A percentile compares a stretch with the other conserved stretches of the same genome.
phyloP scores from a whole-genome alignment of 2,329 filamentous ascomycete species.

The Colletotrichum simmondsii region DNA sequence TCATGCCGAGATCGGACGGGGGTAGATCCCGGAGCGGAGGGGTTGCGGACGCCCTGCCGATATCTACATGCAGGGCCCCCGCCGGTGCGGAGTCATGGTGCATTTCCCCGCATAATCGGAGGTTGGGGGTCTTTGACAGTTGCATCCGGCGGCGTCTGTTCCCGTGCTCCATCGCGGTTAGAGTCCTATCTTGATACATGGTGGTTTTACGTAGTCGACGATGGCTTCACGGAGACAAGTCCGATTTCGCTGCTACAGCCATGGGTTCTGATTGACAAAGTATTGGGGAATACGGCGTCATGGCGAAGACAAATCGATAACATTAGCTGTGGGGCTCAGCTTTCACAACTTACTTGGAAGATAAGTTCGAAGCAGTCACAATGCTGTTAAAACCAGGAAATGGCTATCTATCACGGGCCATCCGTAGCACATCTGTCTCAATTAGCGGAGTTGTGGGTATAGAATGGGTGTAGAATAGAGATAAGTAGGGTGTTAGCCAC shows the following conservation, averaged over 20 bases:
- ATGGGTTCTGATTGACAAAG: background rate
- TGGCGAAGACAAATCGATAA: background rate
- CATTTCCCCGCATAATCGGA: constrained; percentile 13
- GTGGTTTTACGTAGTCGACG: background rate
- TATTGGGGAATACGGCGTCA: background rate
- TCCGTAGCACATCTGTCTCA: background rate
- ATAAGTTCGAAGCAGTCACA: background rate
- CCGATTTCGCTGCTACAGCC: background rate
- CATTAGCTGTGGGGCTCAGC: background rate
- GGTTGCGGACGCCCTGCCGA: constrained; percentile 13
- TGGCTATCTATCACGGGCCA: background rate
- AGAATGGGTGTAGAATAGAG: background rate
- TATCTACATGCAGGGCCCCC: constrained; percentile 8
- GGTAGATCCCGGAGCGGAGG: constrained; percentile 13
- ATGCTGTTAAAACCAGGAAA: background rate
- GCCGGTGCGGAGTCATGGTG: background rate
- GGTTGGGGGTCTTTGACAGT: background rate
- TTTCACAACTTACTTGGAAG: background rate
- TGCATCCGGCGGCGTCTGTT: constrained; percentile 1
- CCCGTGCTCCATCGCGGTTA: background rate
- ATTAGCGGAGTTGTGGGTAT: background rate
- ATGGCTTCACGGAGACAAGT: background rate
- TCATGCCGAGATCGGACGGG: constrained; percentile 23
- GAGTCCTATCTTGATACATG: background rate
- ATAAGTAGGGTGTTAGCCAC: constrained; percentile 19